Base-by-base conservation (phyloP, 805 yeast genomes). In the Saturnispora gosingensis region DNA sequence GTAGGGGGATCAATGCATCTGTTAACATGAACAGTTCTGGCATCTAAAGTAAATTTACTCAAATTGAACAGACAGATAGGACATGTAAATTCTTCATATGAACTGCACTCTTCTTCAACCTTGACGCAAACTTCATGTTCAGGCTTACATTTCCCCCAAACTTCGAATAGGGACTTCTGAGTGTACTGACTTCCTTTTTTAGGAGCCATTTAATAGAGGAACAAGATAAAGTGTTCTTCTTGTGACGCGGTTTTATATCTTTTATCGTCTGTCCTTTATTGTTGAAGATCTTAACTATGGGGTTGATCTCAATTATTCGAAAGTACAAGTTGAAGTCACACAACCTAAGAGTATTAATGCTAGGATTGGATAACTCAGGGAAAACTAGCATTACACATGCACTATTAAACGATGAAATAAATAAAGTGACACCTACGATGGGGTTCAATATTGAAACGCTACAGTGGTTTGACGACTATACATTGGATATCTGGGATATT, bases 281-380 rank as follows among this genome's bases (percentile, higher is more conserved):
- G 42, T 38, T 38, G 5, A 18, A 11, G 20, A 18, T 18, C 18
- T 13, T 13, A 5, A 24, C 27, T 35, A 36, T 43, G 51, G 51
- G 51, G 28, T 43, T 44, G 32, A 28, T 49, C 9, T 28, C 48
- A 7, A 45, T 49, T 10, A 49, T 43, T 18, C 27, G 48, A 10
- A 49, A 45, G 32, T 38, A 54, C 53, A n/a, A 59, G 50, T 27
- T 49, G 50, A 46, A 61, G 56, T 39, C 44, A n/a, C 43, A 36
- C 42, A 67, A 64, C 48, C 58, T 67, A 51, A 72, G 83, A 58
- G 85, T 90, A 64, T 76, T 90, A 61, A 88, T 90, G 96, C 76
- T 89, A 56, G 97, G 97, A 5, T 76, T 89, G 53, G 96, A 90
- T 64, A 87, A 89, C 58, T 96, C 97, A 4, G 97, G 97, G 46